Evolutionary conservation across 441 rosid genomes (phyloP), one percentile per base, ranked within the genome.

Genomic region (Adansonia madagascariensis): DNA sequence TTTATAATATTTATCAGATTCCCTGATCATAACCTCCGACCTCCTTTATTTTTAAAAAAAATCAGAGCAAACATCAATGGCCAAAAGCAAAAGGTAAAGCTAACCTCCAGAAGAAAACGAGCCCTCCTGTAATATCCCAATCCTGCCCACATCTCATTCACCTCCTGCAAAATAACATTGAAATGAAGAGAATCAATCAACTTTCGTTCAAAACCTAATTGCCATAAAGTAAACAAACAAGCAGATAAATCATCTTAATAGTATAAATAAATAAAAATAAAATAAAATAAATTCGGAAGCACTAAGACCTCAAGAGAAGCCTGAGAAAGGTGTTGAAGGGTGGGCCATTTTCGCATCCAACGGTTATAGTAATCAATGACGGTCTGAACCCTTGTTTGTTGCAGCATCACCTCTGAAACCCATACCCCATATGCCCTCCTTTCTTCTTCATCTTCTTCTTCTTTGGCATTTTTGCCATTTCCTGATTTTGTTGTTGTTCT

Each of bases 141-240:
- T 62, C 98, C 98, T 46, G 98, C 98, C 98, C 98, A 95, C 93
- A 93, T 90, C 80, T 95, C 92, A 76, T 95, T 95, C 79, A 93
- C 98, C 84, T 95, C 98, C 98, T 95, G 89, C 82, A 80, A 66
- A 73, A 67, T 6, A 15, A 27, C 68, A 52, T 3, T 7, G 75
- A 17, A 76, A 67, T 69, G 15, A 68, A 74, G 41, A 41, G 71
- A 20, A 27, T 27, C 53, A 20, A 27, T 27, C 53, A 68, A 47
- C 17, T 52, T 55, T 11, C 14, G 11, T 53, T 71, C 55, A 17
- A 53, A 46, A 35, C 47, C 62, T 24, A 71, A 53, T 17, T 52
- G 50, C 59, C 43, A 15, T 27, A 69, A 24, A 35, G 15, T 43
- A 41, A 27, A 8, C 6, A 68, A 50, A 20, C 52, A 15, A 61